phyloP scores from a whole-genome alignment of 2,329 filamentous ascomycete species.

The Colletotrichum tamarilloi region DNA sequence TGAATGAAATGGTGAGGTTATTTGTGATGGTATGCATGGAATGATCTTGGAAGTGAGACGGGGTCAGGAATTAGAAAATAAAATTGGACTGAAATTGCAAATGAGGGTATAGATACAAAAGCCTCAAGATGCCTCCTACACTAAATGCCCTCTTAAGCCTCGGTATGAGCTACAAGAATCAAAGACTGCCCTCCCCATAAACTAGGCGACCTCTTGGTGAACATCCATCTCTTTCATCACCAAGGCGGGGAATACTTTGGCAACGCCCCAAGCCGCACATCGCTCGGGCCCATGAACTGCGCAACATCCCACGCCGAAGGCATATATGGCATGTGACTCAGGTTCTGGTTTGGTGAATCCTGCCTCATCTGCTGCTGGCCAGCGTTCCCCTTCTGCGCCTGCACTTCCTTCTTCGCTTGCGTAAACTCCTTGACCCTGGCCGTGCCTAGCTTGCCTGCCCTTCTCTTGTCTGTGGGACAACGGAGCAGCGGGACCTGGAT shows the following conservation, averaged over 20 bases:
- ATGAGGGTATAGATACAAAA: constrained; percentile 29
- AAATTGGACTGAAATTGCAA: background rate
- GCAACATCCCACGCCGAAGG: constrained; percentile 33
- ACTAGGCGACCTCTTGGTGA: background rate
- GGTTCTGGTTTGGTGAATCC: background rate
- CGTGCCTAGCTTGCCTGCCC: constrained; percentile 53
- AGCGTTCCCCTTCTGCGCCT: constrained; percentile 11
- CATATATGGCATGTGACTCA: constrained; percentile 13
- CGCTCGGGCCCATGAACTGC: constrained; percentile 31
- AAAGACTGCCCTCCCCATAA: background rate
- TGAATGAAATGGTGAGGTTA: background rate
- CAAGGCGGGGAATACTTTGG: constrained; percentile 28
- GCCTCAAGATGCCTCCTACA: background rate
- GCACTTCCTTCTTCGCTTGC: constrained; percentile 51
- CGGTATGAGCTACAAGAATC: background rate
- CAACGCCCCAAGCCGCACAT: constrained; percentile 12
- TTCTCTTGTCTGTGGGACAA: constrained; percentile 55
- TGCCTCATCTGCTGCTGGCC: constrained; percentile 4
- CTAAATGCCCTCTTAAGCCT: no score
- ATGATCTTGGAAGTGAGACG: background rate
- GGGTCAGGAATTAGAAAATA: background rate
- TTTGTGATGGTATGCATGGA: no score
- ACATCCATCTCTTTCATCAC: background rate
- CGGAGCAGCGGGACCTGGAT: constrained; percentile 60
- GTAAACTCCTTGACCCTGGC: constrained; percentile 55